Evolutionary conservation across 768 basidiomycete genomes (phyloP).

Genomic region (Suillus hirtellus): DNA sequence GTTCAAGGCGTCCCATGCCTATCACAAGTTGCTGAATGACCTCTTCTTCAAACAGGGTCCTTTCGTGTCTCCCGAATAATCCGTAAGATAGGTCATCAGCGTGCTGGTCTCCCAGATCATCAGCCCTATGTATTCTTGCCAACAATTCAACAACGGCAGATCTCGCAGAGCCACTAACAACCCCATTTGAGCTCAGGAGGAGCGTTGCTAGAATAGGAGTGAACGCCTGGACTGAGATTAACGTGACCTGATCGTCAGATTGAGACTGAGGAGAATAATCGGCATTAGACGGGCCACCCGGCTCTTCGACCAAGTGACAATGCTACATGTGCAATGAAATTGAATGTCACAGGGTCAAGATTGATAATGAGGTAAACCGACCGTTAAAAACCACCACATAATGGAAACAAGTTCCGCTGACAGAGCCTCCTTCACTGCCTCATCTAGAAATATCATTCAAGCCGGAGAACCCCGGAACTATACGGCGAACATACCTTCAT

Average conservation of each 20-base stretch:
- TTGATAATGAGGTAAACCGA: constrained; percentile 26
- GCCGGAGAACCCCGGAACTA: background rate
- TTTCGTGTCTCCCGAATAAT: constrained; percentile 55
- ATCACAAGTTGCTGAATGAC: constrained; percentile 85
- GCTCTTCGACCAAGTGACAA: constrained; percentile 64
- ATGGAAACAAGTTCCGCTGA: constrained; percentile 76
- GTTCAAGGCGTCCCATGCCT: constrained; percentile 79
- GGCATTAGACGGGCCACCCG: constrained; percentile 20
- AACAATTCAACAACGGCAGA: constrained; percentile 79
- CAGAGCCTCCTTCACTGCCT: constrained; percentile 85
- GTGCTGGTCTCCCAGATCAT: constrained; percentile 40
- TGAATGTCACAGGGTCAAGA: constrained; percentile 11
- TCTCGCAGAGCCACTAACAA: constrained; percentile 73
- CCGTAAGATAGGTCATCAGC: constrained; percentile 38
- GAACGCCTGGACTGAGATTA: constrained; percentile 81
- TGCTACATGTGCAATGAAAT: constrained; percentile 41
- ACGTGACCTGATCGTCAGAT: constrained; percentile 31
- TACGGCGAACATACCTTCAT: constrained; percentile 61
- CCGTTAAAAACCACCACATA: constrained; percentile 92
- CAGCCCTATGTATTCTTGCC: constrained; percentile 63
- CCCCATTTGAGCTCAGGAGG: constrained; percentile 75
- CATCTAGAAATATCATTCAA: constrained; percentile 51
- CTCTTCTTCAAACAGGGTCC: constrained; percentile 74
- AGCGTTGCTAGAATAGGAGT: constrained; percentile 90
- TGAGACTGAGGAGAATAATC: constrained; percentile 17